Percentiles rank a stretch among this genome's conserved stretches.
phyloP scores from a whole-genome alignment of 805 yeast genomes.

The Candida takata region DNA sequence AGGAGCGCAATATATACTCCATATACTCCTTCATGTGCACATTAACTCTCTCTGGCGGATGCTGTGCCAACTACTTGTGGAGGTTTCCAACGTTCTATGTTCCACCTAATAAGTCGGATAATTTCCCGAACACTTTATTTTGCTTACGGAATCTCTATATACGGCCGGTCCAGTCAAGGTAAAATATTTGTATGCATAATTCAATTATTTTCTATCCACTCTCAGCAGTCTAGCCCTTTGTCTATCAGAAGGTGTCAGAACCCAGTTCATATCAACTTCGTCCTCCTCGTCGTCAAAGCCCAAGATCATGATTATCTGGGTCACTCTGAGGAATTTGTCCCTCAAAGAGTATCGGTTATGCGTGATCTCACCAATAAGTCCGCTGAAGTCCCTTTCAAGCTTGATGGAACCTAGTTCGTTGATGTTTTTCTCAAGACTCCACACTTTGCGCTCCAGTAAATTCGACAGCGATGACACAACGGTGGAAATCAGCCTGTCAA shows the following conservation, averaged over 20 bases:
- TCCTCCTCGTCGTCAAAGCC: constrained; percentile 73
- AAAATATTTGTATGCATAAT: not conserved
- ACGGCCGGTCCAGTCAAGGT: no score
- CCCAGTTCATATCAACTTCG: constrained; percentile 56
- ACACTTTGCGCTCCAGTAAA: constrained; percentile 57
- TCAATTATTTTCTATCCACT: constrained; percentile 27
- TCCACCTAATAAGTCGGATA: no score
- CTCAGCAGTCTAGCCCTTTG: constrained; percentile 52
- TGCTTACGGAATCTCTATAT: no score
- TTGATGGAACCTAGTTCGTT: constrained; percentile 81
- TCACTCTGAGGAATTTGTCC: constrained; percentile 70
- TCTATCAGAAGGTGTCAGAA: constrained; percentile 70
- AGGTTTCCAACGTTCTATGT: no score
- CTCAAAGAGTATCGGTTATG: constrained; percentile 66
- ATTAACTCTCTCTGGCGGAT: no score
- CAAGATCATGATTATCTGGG: constrained; percentile 75
- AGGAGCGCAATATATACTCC: constrained; percentile 77
- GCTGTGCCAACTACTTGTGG: no score
- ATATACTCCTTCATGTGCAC: constrained; percentile 46
- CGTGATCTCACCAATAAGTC: constrained; percentile 67
- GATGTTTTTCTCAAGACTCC: constrained; percentile 58
- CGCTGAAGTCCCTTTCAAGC: constrained; percentile 74
- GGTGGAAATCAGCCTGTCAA: constrained; percentile 38
- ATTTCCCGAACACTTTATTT: no score
- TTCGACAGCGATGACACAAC: constrained; percentile 50